Evolutionary conservation across 768 basidiomycete species (phyloP), one percentile per base, ranked within the genome.

Genomic region (Scleroderma bovista): DNA sequence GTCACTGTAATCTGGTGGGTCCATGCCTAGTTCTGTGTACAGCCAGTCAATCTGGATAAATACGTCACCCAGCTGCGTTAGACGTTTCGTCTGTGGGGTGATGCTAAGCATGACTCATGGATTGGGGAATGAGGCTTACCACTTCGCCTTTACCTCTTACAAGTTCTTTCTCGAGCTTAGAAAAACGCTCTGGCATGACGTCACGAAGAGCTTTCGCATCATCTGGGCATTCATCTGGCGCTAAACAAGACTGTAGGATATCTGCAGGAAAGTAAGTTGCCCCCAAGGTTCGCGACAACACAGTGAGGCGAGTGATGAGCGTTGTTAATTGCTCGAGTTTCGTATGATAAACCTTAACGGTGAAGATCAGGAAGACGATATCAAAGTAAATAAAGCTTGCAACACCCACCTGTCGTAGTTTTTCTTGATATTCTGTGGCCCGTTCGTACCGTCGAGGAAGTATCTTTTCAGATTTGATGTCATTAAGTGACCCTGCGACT

Each of bases 131-230:
- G 1, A 19, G 15, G 74, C 87, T 60, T 58, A 91, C 87, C 47
- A 91, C 77, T 78, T 94, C 92, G n/a, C 79, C 78, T 66, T 92
- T 92, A 11, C 88, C 90, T 47, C 86, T 75, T 10, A 88, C 83
- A 16, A 93, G 76, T 60, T 93, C 90, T 62, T 88, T 86, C 73
- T 93, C 89, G 6, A 94, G 71, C 57, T 74, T 84, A 41, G 80
- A 75, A 60, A 94, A 89, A 12, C 87, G 78, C 55, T 93, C 90
- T 0, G 86, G 84, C 11, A 83, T 84, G 15, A 93, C 87, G 57
- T 93, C 87, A 20, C 78, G 74, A 58, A 79, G 75, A 6, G 76
- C 70, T 38, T 58, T 53, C 3, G 70, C 53, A 51, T 70, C 61
- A 29, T 69, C 65, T 3, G 66, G 46, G 46, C 63, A 61, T 50